Percentiles rank a stretch among this genome's conserved stretches.
Evolutionary conservation across 1,284 basidiomycete genomes (phyloP).

Genomic region (Omphalotus olearius): DNA sequence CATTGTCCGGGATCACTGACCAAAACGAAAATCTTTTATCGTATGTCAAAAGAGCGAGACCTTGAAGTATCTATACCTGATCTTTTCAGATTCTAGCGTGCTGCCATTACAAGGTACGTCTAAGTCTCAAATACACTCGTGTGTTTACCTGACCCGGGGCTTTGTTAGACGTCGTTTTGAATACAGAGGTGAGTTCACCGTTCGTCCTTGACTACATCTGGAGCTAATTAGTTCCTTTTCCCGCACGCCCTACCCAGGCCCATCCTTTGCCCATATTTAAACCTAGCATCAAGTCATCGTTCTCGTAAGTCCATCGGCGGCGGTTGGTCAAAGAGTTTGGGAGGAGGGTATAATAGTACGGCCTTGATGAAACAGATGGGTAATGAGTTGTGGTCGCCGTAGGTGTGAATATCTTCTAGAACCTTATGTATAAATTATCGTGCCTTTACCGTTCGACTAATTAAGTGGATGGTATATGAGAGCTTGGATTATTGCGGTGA

Average conservation of each 20-base stretch:
- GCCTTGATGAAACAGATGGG: no score
- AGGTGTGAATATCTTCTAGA: no score
- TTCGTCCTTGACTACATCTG: no score
- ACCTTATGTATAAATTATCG: no score
- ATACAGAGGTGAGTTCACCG: slow-evolving; percentile 20
- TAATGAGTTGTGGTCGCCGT: no score
- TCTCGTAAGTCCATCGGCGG: neutral
- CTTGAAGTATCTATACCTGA: slow-evolving; percentile 24
- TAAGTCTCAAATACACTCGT: no score
- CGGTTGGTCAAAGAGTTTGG: no score
- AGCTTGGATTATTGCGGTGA: no score
- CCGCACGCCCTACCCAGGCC: slow-evolving; percentile 11
- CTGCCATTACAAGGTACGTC: slow-evolving; percentile 20
- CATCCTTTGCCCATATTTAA: slow-evolving; percentile 26
- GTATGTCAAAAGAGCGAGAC: slow-evolving; percentile 13
- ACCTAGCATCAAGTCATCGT: slow-evolving; percentile 14
- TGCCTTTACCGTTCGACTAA: no score
- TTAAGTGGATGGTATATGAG: no score
- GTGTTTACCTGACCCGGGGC: neutral
- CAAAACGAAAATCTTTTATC: neutral
- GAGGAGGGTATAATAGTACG: no score
- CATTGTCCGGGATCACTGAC: no score
- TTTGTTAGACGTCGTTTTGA: slow-evolving; percentile 20
- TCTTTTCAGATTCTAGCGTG: slow-evolving; percentile 19
- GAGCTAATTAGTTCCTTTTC: neutral